Evolutionary conservation across 2,329 filamentous ascomycete species (phyloP).

Genomic region (Monilinia vaccinii-corymbosi): DNA sequence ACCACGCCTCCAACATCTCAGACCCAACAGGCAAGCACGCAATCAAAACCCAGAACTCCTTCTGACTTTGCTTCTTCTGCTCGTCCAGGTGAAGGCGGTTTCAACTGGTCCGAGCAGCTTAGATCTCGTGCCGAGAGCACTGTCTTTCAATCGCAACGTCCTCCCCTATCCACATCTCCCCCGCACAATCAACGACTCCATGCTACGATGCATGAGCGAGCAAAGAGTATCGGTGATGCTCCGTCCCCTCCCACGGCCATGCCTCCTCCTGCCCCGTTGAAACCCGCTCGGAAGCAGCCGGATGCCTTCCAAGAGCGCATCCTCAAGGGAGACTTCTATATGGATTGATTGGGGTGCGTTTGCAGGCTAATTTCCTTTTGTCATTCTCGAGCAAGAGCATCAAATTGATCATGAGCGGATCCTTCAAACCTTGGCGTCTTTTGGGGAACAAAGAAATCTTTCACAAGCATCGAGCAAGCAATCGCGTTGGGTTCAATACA

Average conservation of each 20-base stretch:
- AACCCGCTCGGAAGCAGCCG: slow-evolving; percentile 51
- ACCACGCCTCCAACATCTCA: slow-evolving; percentile 21
- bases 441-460: background rate
- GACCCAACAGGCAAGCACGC: slow-evolving; percentile 46
- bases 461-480: background rate
- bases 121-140: slow-evolving; percentile 83
- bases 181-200: slow-evolving; percentile 31
- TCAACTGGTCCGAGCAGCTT: slow-evolving; percentile 96
- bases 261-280: slow-evolving; percentile 36
- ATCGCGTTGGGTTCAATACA: background rate
- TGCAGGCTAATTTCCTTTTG: background rate
- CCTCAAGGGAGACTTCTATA: slow-evolving; percentile 94
- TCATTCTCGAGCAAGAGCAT: background rate
- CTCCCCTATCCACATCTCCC: slow-evolving; percentile 46
- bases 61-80: slow-evolving; percentile 55
- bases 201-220: slow-evolving; percentile 47
- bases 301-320: slow-evolving; percentile 97
- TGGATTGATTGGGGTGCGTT: slow-evolving; percentile 54
- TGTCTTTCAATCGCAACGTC: slow-evolving; percentile 44
- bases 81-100: slow-evolving; percentile 75
- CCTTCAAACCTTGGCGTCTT: background rate
- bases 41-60: slow-evolving; percentile 47
- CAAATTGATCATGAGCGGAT: background rate
- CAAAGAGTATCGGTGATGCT: slow-evolving; percentile 62
- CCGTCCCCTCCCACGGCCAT: slow-evolving; percentile 41